Evolutionary conservation across 129 eudicot genomes (phyloP).

Genomic region (Rutidosis leptorrhynchoides): DNA sequence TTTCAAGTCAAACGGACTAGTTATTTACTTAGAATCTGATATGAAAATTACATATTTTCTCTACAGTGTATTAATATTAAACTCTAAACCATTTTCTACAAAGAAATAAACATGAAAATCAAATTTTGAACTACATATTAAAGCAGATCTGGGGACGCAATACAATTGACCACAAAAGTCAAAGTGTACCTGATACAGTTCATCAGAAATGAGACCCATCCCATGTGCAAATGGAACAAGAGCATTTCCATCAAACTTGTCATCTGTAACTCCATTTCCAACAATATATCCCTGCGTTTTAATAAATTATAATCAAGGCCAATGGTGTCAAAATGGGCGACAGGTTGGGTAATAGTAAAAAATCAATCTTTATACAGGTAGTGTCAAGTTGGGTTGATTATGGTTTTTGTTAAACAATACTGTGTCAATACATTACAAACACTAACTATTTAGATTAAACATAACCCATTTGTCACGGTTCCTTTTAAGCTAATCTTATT

Average conservation of each 20-base stretch:
- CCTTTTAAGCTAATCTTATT: background rate
- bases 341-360: background rate
- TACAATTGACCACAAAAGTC: slow-evolving; percentile 7
- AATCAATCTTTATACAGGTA: background rate
- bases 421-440: background rate
- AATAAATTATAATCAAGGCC: slow-evolving; percentile 9
- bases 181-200: slow-evolving; percentile 54
- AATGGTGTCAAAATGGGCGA: background rate
- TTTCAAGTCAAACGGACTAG: background rate
- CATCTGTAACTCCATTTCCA: slow-evolving; percentile 94
- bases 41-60: background rate
- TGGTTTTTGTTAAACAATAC: background rate
- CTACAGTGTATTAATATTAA: background rate
- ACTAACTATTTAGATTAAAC: too few species aligned
- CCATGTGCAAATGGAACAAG: slow-evolving; percentile 96
- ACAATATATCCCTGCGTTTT: slow-evolving; percentile 83
- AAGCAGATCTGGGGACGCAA: slow-evolving; percentile 3
- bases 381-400: background rate
- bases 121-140: background rate
- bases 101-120: background rate
- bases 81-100: background rate
- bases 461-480: background rate
- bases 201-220: slow-evolving; percentile 95
- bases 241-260: slow-evolving; percentile 80
- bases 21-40: background rate